Evolutionary conservation across 768 basidiomycete genomes (phyloP).

Genomic region (Cubamyces sp.): DNA sequence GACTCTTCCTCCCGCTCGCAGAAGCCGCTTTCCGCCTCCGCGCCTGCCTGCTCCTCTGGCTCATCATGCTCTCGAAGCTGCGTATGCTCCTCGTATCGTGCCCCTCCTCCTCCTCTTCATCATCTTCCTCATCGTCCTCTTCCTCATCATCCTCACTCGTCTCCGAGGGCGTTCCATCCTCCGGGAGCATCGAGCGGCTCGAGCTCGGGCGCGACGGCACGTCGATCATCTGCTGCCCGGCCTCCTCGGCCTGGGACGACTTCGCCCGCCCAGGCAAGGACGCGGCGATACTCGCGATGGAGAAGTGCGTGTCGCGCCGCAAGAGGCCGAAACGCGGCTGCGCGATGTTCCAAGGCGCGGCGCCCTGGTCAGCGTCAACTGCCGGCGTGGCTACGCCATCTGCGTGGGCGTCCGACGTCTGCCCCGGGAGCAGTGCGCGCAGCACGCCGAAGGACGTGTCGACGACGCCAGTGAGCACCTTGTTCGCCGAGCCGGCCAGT

Average conservation of each 20-base stretch:
- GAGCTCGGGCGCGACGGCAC: slow-evolving; percentile 59
- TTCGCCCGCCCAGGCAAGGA: slow-evolving; percentile 56
- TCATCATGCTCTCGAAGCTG: slow-evolving; percentile 89
- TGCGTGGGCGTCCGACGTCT: slow-evolving; percentile 29
- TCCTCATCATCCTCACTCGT: slow-evolving; percentile 43
- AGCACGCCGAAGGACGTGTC: slow-evolving; percentile 90
- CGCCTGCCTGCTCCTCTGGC: slow-evolving; percentile 42
- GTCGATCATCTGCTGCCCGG: slow-evolving; percentile 59
- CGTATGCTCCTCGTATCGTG: slow-evolving; percentile 75
- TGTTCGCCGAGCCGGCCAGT: slow-evolving; percentile 80
- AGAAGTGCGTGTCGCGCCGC: slow-evolving; percentile 78
- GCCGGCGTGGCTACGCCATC: slow-evolving; percentile 23
- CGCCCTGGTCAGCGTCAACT: slow-evolving; percentile 32
- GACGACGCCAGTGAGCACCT: slow-evolving; percentile 80
- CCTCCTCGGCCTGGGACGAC: slow-evolving; percentile 38
- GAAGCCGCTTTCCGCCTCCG: slow-evolving; percentile 31
- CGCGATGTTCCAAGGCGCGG: slow-evolving; percentile 48
- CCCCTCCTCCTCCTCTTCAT: slow-evolving; percentile 42
- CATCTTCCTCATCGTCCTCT: slow-evolving; percentile 44
- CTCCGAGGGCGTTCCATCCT: slow-evolving; percentile 32
- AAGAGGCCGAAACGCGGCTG: slow-evolving; percentile 66
- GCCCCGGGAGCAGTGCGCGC: slow-evolving; percentile 69
- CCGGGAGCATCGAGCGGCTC: slow-evolving; percentile 39
- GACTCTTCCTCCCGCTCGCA: slow-evolving; percentile 57
- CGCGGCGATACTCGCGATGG: slow-evolving; percentile 77